Evolutionary conservation across 1,139 yeast species (phyloP).

Genomic region (Candida pseudoviswanathii): DNA sequence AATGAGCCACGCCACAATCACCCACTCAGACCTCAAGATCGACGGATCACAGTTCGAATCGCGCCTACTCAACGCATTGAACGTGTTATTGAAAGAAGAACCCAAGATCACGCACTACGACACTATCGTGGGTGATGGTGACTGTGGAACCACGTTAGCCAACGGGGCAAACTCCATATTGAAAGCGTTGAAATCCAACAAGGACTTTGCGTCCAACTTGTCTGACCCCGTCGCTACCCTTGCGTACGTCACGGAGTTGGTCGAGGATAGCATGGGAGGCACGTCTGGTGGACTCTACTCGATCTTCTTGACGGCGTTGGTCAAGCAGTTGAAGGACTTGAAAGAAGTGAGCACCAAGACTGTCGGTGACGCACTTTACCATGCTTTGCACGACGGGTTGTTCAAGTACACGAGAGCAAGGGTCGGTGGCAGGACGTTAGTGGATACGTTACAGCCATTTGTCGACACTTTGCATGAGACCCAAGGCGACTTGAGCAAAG

Average conservation of each 20-base stretch:
- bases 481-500: conserved; percentile 51
- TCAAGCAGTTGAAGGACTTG: conserved; percentile 36
- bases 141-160: conserved; percentile 89
- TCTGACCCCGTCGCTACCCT: conserved; percentile 52
- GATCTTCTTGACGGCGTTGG: conserved; percentile 60
- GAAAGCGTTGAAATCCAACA: conserved; percentile 48
- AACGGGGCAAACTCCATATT: conserved; percentile 78
- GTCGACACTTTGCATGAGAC: conserved; percentile 58
- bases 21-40: conserved; percentile 41
- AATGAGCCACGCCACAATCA: conserved; percentile 25
- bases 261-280: conserved; percentile 94
- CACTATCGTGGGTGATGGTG: conserved; percentile 94
- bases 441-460: conserved; percentile 88
- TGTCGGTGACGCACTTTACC: conserved; percentile 33
- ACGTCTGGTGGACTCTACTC: conserved; percentile 94
- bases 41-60: conserved; percentile 41
- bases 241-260: conserved; percentile 60
- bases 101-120: conserved; percentile 85
- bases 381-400: conserved; percentile 43
- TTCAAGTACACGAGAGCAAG: conserved; percentile 85
- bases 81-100: conserved; percentile 55
- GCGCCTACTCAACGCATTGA: conserved; percentile 52
- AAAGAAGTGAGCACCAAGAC: conserved; percentile 33
- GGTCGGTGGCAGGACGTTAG: conserved; percentile 84
- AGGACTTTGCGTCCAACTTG: conserved; percentile 25